A percentile compares a stretch with the other conserved stretches of the same genome.
Conservation (phyloP, 2,329 filamentous ascomycete genomes). For the Neonectria coccinea region DNA sequence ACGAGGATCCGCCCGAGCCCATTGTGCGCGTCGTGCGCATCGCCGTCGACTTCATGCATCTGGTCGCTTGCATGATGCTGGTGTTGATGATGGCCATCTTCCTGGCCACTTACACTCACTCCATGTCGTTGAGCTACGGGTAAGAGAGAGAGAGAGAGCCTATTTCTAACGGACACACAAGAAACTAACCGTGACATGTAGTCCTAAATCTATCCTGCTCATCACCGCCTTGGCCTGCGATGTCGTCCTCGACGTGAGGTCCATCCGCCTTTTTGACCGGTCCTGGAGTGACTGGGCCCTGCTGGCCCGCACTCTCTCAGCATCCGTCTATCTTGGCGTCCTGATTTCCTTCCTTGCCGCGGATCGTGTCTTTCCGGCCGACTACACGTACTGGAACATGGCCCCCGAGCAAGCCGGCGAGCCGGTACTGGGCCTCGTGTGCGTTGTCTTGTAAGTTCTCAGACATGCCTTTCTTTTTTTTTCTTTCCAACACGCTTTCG, state of each 20-base stretch:
- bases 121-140: conserved; percentile 38
- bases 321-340: conserved; percentile 50
- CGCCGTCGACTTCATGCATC: conserved; percentile 47
- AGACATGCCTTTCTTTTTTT: background rate
- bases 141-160: conserved; percentile 28
- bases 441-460: conserved; percentile 49
- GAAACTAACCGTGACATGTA: conserved; percentile 9
- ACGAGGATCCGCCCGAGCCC: conserved; percentile 39
- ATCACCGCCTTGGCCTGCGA: conserved; percentile 50
- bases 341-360: conserved; percentile 52
- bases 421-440: conserved; percentile 53
- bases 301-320: conserved; percentile 47
- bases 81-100: conserved; percentile 50
- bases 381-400: conserved; percentile 54
- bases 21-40: conserved; percentile 45
- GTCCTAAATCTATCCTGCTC: conserved; percentile 46
- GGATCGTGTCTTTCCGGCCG: conserved; percentile 52
- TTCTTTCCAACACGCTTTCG: no score
- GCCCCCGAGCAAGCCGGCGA: conserved; percentile 43
- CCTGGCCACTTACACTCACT: conserved; percentile 43
- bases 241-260: conserved; percentile 51
- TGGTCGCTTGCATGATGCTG: conserved; percentile 48
- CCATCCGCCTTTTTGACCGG: conserved; percentile 48
- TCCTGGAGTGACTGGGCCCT: conserved; percentile 50
- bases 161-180: background rate